A percentile compares a stretch with the other conserved stretches of the same genome.
phyloP scores from a whole-genome alignment of 768 basidiomycete species.

The Tricholoma terreum region DNA sequence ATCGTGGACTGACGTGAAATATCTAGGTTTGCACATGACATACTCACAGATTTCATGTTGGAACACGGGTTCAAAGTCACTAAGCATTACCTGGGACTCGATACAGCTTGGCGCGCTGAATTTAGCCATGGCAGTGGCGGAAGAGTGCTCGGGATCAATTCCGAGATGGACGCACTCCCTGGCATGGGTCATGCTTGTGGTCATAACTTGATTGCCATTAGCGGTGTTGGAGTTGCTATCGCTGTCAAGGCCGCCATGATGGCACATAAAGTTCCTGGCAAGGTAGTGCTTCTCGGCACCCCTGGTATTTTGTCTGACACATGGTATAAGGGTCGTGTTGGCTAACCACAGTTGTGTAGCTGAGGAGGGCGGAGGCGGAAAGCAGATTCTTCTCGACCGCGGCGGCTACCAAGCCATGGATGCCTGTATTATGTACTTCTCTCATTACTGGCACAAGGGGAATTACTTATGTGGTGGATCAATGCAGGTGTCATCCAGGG shows the following conservation, averaged over 20 bases:
- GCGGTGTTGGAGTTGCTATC: slow-evolving; percentile 71
- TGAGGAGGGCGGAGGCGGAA: slow-evolving; percentile 79
- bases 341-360: slow-evolving; percentile 37
- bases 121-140: slow-evolving; percentile 58
- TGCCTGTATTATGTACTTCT: slow-evolving; percentile 65
- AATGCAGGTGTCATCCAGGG: slow-evolving; percentile 70
- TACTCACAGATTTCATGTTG: slow-evolving; percentile 64
- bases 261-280: slow-evolving; percentile 61
- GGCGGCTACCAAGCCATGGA: slow-evolving; percentile 84
- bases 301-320: slow-evolving; percentile 44
- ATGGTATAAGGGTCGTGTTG: not conserved
- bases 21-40: slow-evolving; percentile 67
- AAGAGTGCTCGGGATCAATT: slow-evolving; percentile 71
- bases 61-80: slow-evolving; percentile 69
- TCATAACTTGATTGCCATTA: slow-evolving; percentile 80
- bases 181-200: slow-evolving; percentile 70
- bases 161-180: slow-evolving; percentile 70
- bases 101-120: slow-evolving; percentile 78
- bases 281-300: slow-evolving; percentile 72
- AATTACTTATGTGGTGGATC: not conserved
- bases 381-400: slow-evolving; percentile 66
- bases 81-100: slow-evolving; percentile 62
- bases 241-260: slow-evolving; percentile 69
- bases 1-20: slow-evolving; percentile 5
- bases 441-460: not conserved